Evolutionary conservation across 129 eudicot genomes (phyloP).

Genomic region (Mikania micrantha): DNA sequence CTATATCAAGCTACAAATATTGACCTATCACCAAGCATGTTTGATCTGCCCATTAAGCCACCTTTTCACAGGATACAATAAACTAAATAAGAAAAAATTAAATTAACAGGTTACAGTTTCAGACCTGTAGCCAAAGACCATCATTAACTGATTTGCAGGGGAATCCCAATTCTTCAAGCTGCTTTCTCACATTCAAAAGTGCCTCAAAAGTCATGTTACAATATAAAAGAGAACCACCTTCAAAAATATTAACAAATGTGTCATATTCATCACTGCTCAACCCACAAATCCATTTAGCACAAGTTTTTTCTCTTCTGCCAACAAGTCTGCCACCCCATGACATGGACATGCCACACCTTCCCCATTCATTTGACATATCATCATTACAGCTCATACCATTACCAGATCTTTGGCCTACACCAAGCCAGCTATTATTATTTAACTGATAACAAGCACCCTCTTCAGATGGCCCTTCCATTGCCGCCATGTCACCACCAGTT

Average conservation of each 20-base stretch:
- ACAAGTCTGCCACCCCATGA: constrained; percentile 97
- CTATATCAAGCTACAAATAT: background rate
- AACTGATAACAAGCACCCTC: constrained; percentile 75
- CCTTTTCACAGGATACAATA: background rate
- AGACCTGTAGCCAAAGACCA: constrained; percentile 98
- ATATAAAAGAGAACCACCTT: constrained; percentile 92
- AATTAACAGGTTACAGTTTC: constrained; percentile 9
- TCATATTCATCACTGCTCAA: constrained; percentile 78
- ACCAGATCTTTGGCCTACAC: constrained; percentile 56
- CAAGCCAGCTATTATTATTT: constrained; percentile 64
- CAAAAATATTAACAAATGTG: constrained; percentile 77
- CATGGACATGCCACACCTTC: constrained; percentile 59
- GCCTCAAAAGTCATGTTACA: constrained; percentile 94
- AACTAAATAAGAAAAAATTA: background rate
- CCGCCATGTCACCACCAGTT: constrained; percentile 33
- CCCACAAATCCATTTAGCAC: constrained; percentile 55
- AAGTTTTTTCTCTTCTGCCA: constrained; percentile 67
- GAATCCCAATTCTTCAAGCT: constrained; percentile 88
- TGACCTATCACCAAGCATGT: background rate
- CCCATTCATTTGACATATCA: constrained; percentile 75
- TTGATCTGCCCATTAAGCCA: background rate
- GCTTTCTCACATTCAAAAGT: constrained; percentile 88
- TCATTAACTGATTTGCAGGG: constrained; percentile 96
- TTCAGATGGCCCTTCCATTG: constrained; percentile 89
- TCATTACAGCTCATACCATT: constrained; percentile 42